phyloP scores from a whole-genome alignment of 148 eudicot species.

The Vaccinium corymbosum region DNA sequence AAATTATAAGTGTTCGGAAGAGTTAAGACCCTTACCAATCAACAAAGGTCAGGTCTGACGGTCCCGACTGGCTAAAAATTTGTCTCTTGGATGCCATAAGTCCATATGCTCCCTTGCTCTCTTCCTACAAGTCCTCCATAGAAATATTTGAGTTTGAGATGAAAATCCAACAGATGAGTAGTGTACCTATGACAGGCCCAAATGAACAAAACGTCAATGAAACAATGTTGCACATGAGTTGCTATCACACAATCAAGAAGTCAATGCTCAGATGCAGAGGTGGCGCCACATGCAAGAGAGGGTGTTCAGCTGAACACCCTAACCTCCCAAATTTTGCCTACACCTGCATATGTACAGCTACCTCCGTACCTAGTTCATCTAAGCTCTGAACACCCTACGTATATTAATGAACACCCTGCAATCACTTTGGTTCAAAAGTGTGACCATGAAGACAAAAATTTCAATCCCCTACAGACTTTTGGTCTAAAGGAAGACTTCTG shows the following conservation, averaged over 20 bases:
- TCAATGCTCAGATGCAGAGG: not conserved
- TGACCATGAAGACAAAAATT: too few species aligned
- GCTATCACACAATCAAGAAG: not conserved
- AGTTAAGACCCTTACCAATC: constrained; percentile 37
- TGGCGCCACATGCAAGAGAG: too few species aligned
- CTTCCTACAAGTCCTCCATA: constrained; percentile 16
- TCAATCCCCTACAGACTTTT: too few species aligned
- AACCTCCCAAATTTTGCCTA: too few species aligned
- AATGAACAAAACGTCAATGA: not conserved
- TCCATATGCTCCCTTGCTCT: constrained; percentile 11
- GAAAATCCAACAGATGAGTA: not conserved
- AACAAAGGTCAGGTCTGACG: constrained; percentile 34
- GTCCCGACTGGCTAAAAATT: constrained; percentile 40
- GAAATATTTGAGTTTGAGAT: constrained; percentile 9
- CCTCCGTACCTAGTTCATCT: too few species aligned
- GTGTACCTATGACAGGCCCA: not conserved
- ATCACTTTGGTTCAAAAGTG: too few species aligned
- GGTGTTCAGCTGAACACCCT: too few species aligned
- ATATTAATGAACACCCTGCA: too few species aligned
- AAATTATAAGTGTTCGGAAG: not conserved
- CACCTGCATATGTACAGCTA: too few species aligned
- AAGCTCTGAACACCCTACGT: too few species aligned
- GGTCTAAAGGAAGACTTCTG: too few species aligned
- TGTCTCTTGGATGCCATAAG: constrained; percentile 29
- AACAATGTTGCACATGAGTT: not conserved